Percentiles rank a stretch among this genome's conserved stretches.
Evolutionary conservation across 176 grass and related monocot genomes (phyloP).

Genomic region (Cenchrus fungigraminus): DNA sequence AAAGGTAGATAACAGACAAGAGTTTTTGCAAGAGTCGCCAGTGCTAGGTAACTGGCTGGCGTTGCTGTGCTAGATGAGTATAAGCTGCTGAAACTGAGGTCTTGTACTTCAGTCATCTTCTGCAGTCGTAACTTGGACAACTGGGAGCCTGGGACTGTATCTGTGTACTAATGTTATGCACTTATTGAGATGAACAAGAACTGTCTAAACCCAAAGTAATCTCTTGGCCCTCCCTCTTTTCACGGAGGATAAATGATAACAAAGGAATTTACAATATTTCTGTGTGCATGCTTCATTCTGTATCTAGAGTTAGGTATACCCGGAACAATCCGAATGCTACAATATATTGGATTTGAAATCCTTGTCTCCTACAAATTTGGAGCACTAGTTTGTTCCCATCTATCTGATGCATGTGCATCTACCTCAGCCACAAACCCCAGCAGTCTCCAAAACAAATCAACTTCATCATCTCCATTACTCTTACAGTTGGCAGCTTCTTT

Average conservation of each 20-base stretch:
- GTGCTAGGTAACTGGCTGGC: neutral
- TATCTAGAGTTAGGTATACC: neutral
- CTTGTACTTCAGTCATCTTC: neutral
- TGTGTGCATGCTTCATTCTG: neutral
- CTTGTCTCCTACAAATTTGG: neutral
- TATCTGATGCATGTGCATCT: neutral
- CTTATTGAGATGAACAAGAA: constrained; percentile 9
- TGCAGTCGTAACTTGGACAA: neutral
- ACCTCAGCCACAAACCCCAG: neutral
- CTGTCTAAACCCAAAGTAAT: neutral
- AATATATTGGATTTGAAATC: neutral
- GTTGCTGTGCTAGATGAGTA: neutral
- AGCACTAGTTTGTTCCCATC: neutral
- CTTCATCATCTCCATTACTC: neutral
- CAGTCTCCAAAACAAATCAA: neutral
- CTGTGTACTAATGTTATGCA: constrained; percentile 12
- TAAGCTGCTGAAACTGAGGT: neutral
- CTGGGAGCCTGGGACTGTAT: neutral
- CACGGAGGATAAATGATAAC: neutral
- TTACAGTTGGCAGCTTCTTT: neutral
- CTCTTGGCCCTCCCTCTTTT: neutral
- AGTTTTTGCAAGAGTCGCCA: neutral
- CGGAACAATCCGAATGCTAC: too few species aligned
- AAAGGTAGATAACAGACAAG: constrained; percentile 66
- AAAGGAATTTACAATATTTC: neutral